Conservation (phyloP, 2,329 filamentous ascomycete species). For the Cytospora chrysosperma region DNA sequence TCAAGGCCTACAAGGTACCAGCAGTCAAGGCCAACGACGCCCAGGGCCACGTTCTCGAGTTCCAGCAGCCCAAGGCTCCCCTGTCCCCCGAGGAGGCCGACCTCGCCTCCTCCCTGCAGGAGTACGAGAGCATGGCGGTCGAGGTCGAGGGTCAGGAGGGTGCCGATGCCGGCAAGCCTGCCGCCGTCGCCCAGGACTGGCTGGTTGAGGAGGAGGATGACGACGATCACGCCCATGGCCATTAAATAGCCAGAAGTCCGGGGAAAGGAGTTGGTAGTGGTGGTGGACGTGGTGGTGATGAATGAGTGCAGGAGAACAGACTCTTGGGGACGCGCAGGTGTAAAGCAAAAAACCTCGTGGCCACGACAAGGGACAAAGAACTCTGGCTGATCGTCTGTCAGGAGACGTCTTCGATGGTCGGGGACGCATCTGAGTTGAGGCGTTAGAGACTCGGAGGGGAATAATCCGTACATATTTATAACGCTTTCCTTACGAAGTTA, state of each 20-base stretch:
- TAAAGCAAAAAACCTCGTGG: not conserved
- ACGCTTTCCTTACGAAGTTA: slow-evolving; percentile 24
- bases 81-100: slow-evolving; percentile 90
- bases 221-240: slow-evolving; percentile 46
- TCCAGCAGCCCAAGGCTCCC: slow-evolving; percentile 76
- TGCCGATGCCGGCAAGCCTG: slow-evolving; percentile 56
- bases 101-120: slow-evolving; percentile 85
- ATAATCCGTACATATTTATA: slow-evolving; percentile 41
- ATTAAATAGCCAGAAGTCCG: slow-evolving; percentile 39
- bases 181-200: slow-evolving; percentile 67
- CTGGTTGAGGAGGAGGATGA: slow-evolving; percentile 74
- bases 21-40: slow-evolving; percentile 82
- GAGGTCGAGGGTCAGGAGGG: slow-evolving; percentile 88
- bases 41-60: slow-evolving; percentile 88
- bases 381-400: not conserved
- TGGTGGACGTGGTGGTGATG: not conserved
- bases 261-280: not conserved
- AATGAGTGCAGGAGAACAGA: not conserved
- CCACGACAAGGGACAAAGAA: not conserved
- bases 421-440: slow-evolving; percentile 2
- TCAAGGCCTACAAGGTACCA: slow-evolving; percentile 90
- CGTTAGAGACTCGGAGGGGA: slow-evolving; percentile 26
- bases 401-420: not conserved
- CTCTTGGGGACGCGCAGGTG: not conserved
- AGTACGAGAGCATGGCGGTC: slow-evolving; percentile 91